Evolutionary conservation across 1,284 basidiomycete genomes (phyloP), one percentile per base, ranked within the genome.

Genomic region (Wallemia mellicola): DNA sequence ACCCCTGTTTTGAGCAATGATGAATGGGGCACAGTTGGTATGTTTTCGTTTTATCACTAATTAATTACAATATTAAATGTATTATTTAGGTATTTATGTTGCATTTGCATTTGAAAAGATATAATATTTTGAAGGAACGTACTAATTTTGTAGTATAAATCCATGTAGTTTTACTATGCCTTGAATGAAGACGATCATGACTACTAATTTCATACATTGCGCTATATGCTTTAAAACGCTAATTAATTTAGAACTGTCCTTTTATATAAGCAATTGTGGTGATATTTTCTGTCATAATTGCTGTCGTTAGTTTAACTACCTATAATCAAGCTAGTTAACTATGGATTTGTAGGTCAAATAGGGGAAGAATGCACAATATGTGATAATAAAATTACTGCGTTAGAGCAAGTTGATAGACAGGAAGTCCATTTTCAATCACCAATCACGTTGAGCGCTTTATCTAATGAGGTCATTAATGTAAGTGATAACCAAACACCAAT

Each of bases 1-100:
- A 82, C 83, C 70, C 87, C 83, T 64, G 74, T 84, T 60, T 91
- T 95, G 84, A 79, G 87, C 63, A 81, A 82, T 64, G 82, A 86
- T 65, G 88, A 95, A 70, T 92, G 89, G 86, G 87, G 92, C 66
- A 89, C 89, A 63, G 86, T 87, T 19, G 92, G 89, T 94, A 70
- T 71, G 88, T 79, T 1, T 38, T 38, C 27, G 26, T 48, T 62
- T 60, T 54, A n/a, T n/a, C n/a, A n/a, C n/a, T 24, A 2, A 22
- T 9, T 27, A 48, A 25, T 7, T 61, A 60, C 48, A 19, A 32
- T 9, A 17, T 9, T 28, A 24, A 30, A 19, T 17, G 11, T n/a
- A 57, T 22, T 28, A 1, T n/a, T n/a, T 65, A 87, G 86, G 86
- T 67, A 76, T 88, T 59, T 88, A 88, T 66, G 76, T 85, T 64